Evolutionary conservation across 116 monocot species (phyloP).

Genomic region (Cymodocea nodosa): DNA sequence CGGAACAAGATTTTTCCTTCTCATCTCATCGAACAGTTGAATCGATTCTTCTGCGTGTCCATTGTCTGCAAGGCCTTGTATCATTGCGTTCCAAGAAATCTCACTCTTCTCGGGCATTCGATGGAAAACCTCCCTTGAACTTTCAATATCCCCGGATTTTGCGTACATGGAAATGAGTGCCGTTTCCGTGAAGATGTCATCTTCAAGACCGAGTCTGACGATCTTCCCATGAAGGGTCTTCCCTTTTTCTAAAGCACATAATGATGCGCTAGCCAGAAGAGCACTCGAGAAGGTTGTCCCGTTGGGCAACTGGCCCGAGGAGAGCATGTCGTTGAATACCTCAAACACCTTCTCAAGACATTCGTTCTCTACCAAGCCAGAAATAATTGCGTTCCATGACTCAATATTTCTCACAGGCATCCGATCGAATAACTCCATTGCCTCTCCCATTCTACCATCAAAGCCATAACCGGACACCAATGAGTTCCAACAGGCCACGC

Average conservation of each 20-base stretch:
- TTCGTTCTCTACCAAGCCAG: slow-evolving; percentile 32
- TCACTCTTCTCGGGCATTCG: slow-evolving; percentile 48
- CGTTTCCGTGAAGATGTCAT: slow-evolving; percentile 33
- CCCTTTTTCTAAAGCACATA: slow-evolving; percentile 40
- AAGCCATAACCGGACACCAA: slow-evolving; percentile 40
- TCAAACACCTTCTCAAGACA: slow-evolving; percentile 18
- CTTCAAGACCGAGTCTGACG: slow-evolving; percentile 32
- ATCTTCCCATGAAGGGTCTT: slow-evolving; percentile 38
- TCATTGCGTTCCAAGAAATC: slow-evolving; percentile 54
- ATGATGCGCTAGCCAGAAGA: slow-evolving; percentile 39
- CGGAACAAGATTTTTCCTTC: slow-evolving; percentile 9
- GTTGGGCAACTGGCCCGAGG: slow-evolving; percentile 23
- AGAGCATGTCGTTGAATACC: slow-evolving; percentile 32
- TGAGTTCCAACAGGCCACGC: slow-evolving; percentile 44
- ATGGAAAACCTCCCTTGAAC: slow-evolving; percentile 26
- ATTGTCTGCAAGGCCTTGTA: slow-evolving; percentile 51
- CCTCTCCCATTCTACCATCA: slow-evolving; percentile 16
- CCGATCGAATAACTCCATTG: slow-evolving; percentile 25
- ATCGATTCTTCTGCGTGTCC: slow-evolving; percentile 43
- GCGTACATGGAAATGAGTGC: slow-evolving; percentile 62
- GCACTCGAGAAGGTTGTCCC: slow-evolving; percentile 44
- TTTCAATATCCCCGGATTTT: slow-evolving; percentile 43
- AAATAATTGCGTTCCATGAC: slow-evolving; percentile 47
- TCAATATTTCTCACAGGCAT: slow-evolving; percentile 23
- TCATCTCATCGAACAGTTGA: slow-evolving; percentile 37